These are phyloP conservation scores for Fusarium albosuccineum DNA, from an alignment of 2,329 filamentous ascomycete species.

Conservation along the genomic window DNA sequence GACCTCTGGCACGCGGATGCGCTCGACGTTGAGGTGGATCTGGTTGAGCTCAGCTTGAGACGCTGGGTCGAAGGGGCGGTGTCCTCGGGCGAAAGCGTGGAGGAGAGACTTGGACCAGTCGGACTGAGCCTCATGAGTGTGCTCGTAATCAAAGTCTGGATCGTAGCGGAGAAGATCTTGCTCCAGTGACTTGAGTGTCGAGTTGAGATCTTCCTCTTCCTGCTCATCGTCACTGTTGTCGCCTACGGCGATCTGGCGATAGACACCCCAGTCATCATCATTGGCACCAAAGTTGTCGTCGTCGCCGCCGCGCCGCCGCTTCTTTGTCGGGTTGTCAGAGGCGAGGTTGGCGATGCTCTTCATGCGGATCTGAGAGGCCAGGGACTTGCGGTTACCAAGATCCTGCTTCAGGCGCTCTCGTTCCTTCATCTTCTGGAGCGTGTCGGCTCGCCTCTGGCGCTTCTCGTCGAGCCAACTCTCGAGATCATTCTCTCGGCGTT, in stretches of 20 bases:
- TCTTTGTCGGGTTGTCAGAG: constrained; percentile 86
- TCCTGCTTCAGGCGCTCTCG: constrained; percentile 93
- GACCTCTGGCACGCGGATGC: constrained; percentile 93
- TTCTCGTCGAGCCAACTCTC: constrained; percentile 90
- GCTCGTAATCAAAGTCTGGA: constrained; percentile 88
- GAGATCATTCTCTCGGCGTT: constrained; percentile 85
- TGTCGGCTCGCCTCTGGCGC: constrained; percentile 76
- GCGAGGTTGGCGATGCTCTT: constrained; percentile 97
- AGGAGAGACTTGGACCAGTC: constrained; percentile 95
- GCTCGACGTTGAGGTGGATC: constrained; percentile 95
- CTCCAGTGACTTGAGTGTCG: constrained; percentile 81
- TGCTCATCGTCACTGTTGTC: constrained; percentile 88
- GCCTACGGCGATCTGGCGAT: constrained; percentile 90
- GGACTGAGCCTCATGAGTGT: constrained; percentile 90
- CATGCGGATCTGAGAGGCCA: constrained; percentile 97
- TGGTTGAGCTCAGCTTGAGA: constrained; percentile 86
- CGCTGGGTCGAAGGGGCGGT: constrained; percentile 85
- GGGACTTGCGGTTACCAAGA: constrained; percentile 94
- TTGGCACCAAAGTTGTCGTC: constrained; percentile 98
- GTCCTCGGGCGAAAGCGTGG: constrained; percentile 90
- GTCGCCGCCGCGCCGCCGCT: constrained; percentile 86
- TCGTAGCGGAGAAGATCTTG: constrained; percentile 88
- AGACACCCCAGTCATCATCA: constrained; percentile 98
- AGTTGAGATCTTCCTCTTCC: constrained; percentile 88
- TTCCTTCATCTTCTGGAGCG: constrained; percentile 89